Evolutionary conservation across 768 basidiomycete species (phyloP), one percentile per base, ranked within the genome.

Genomic region (Tricholoma flavovirens): DNA sequence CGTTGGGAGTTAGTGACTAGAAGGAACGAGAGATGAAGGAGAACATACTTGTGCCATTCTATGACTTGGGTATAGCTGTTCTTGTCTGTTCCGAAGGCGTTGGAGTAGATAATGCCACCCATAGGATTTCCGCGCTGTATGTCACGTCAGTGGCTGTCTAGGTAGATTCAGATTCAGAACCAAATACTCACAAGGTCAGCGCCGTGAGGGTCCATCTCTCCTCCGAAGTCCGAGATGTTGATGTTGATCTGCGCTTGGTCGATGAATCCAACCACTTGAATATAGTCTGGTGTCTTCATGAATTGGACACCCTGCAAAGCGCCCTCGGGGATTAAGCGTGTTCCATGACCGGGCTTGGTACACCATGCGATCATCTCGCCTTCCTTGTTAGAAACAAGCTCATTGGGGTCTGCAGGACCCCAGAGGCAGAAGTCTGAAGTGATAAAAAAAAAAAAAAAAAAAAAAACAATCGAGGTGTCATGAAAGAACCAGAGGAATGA

Each of bases 111-210:
- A 11, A 53, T 66, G 74, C 78, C 60, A 78, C 82, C 86, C 86
- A 87, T 12, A 2, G 88, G 88, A 72, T 91, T 93, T n/a, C 90
- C 91, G 59, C 86, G 82, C 81, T 86, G 60, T 11, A 12, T 19
- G 43, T 67, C 68, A 54, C 76, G 77, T 4, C 81, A 81, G 10
- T 72, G 71, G 66, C 84, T 79, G n/a, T 79, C 77, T 7, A 32
- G 9, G 30, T 32, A 32, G 30, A 32, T 32, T 4, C 30, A 32
- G 30, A 32, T 32, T 4, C 30, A 11, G 72, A 86, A 90, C 79
- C 80, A 90, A 2, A 85, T 78, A 14, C 89, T 84, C 11, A 60
- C 56, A 38, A 71, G 64, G 56, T 72, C 71, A 45, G 86, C 84
- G 50, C 85, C 87, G 59, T 84, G 82, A 17, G 84, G 79, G 65